Base-by-base conservation (phyloP, 2,329 filamentous ascomycete species). In the Lachnellula cervina region DNA sequence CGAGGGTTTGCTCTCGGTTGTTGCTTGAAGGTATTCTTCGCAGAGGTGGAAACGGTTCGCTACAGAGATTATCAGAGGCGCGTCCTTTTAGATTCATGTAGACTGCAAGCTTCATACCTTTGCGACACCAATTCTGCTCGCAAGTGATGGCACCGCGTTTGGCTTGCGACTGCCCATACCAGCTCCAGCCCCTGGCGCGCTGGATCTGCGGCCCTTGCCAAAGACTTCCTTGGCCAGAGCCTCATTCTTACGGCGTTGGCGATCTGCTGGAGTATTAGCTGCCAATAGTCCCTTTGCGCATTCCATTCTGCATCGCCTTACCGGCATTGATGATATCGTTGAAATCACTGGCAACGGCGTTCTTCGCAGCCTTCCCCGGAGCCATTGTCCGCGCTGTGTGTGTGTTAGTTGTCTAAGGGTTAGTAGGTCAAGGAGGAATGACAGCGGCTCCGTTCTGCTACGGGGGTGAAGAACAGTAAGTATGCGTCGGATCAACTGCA, bases 171-270 rank as follows among this genome's bases (percentile, higher is more conserved):
- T 78, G 44, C 73, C 71, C 6, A 68, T 62, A 32, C 69, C 72
- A 54, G 70, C 68, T 28, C 80, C 79, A 54, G 70, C 68, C 32
- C 80, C 79, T 40, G 84, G 74, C 13, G 74, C 79, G 66, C 80
- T 86, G 51, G 80, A 72, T 62, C 85, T 82, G 56, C 79, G 74
- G 52, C 72, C 73, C 67, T 81, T 81, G 63, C 81, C 81, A 63
- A 92, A 86, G 67, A 92, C 89, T 67, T 81, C 78, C 64, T 87
- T 79, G 34, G 88, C 88, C n/a, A 90, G 80, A 3, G 75, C 78
- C 68, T 89, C 82, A 64, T 87, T 85, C 74, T 84, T 86, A 74
- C 87, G 87, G 69, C 84, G 82, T 70, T 88, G 80, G 59, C 87
- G 85, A 57, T 70, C 69, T 70, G 37, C 11, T 17, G 17, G 16